Percentiles rank a stretch among this genome's conserved stretches.
Evolutionary conservation across 768 basidiomycete species (phyloP).

Genomic region (Cystobasidiopsis lactophilus): DNA sequence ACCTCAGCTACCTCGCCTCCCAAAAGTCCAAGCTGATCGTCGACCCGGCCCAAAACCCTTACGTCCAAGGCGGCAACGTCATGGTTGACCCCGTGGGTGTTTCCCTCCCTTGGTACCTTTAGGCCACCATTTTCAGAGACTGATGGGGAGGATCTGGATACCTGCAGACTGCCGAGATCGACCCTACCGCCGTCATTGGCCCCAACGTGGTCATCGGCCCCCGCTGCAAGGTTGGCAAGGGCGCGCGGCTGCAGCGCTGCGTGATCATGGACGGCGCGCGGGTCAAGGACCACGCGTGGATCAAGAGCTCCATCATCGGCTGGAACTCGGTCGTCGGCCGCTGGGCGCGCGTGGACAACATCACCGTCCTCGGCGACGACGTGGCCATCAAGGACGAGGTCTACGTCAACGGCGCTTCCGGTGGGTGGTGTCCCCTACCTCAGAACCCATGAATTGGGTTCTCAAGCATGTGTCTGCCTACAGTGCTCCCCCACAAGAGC

Average conservation of each 20-base stretch:
- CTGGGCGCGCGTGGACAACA: slow-evolving; percentile 15
- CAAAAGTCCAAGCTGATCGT: slow-evolving; percentile 24
- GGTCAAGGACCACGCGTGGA: slow-evolving; percentile 30
- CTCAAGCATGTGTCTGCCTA: no score
- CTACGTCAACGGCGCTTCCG: slow-evolving; percentile 28
- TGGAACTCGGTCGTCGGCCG: slow-evolving; percentile 21
- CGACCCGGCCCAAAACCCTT: slow-evolving; percentile 28
- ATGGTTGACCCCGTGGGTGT: slow-evolving; percentile 26
- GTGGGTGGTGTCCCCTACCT: no score
- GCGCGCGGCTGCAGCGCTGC: slow-evolving; percentile 30
- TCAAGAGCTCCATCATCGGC: slow-evolving; percentile 30
- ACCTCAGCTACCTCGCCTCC: slow-evolving; percentile 28
- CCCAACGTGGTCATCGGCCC: slow-evolving; percentile 32
- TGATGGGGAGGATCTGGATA: no score
- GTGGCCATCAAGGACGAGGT: slow-evolving; percentile 31
- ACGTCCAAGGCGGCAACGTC: slow-evolving; percentile 30
- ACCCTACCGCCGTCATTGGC: slow-evolving; percentile 27
- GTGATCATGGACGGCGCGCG: slow-evolving; percentile 29
- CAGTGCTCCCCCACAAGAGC: slow-evolving; percentile 16
- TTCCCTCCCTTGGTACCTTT: no score
- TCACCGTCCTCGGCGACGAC: slow-evolving; percentile 30
- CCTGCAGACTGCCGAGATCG: slow-evolving; percentile 22
- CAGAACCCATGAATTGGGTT: no score
- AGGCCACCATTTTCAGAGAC: no score
- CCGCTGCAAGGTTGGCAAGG: slow-evolving; percentile 28